These are phyloP conservation scores for Nissolia schottii DNA, from an alignment of 306 rosid species.

Conservation along the genomic window DNA sequence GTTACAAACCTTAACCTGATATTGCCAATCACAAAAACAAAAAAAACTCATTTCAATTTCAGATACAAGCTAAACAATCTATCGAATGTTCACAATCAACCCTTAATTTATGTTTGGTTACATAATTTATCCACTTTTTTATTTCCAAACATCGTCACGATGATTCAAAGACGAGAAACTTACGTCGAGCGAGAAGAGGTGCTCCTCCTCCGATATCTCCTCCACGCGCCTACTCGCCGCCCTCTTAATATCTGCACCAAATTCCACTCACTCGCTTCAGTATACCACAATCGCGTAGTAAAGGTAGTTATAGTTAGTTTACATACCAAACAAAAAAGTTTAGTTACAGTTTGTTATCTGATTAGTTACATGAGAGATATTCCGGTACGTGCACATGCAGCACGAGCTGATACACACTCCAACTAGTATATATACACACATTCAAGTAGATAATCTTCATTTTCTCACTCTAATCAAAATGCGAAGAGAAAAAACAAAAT, in stretches of 20 bases:
- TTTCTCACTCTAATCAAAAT: neutral
- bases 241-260: slow-evolving; percentile 63
- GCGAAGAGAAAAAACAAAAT: neutral
- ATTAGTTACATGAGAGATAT: too few species aligned
- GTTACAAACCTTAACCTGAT: slow-evolving; percentile 83
- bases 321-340: too few species aligned
- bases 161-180: neutral
- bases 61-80: too few species aligned
- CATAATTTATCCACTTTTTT: neutral
- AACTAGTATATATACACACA: too few species aligned
- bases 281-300: too few species aligned
- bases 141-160: neutral
- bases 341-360: too few species aligned
- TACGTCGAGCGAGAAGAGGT: slow-evolving; percentile 85
- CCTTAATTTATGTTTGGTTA: too few species aligned
- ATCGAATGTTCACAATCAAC: too few species aligned
- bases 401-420: neutral
- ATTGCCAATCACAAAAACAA: neutral
- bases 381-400: too few species aligned
- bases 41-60: neutral
- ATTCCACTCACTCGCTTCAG: neutral
- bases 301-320: neutral
- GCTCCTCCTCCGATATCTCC: slow-evolving; percentile 59
- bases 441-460: too few species aligned
- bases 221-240: slow-evolving; percentile 53